These are phyloP conservation scores for Nevesoporus exiguus DNA, from an alignment of 768 basidiomycete species.

Conservation along the genomic window DNA sequence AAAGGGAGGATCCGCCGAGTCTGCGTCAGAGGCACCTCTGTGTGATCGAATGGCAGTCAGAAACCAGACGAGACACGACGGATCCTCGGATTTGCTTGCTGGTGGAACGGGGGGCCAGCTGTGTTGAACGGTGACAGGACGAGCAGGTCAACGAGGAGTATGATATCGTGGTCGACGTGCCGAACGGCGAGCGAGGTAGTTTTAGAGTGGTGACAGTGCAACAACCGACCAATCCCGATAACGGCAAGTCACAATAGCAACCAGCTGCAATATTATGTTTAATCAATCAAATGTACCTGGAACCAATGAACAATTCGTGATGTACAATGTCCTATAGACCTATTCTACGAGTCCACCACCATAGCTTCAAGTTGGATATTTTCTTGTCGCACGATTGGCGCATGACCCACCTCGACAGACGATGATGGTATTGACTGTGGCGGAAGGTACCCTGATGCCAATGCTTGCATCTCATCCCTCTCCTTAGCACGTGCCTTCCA, in stretches of 20 bases:
- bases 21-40: slow-evolving; percentile 40
- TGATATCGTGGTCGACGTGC: slow-evolving; percentile 17
- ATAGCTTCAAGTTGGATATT: slow-evolving; percentile 14
- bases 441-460: slow-evolving; percentile 15
- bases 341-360: slow-evolving; percentile 16
- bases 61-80: slow-evolving; percentile 46
- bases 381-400: neutral
- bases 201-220: slow-evolving; percentile 6
- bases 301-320: neutral
- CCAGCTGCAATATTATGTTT: neutral
- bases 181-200: slow-evolving; percentile 9
- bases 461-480: slow-evolving; percentile 23
- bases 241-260: slow-evolving; percentile 27
- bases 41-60: slow-evolving; percentile 35
- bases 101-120: slow-evolving; percentile 1
- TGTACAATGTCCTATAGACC: neutral
- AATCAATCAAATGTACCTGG: neutral
- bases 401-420: neutral
- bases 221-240: slow-evolving; percentile 11
- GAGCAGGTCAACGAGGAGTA: neutral
- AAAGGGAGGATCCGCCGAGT: slow-evolving; percentile 53
- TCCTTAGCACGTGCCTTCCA: slow-evolving; percentile 31
- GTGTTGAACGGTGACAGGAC: neutral
- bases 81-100: slow-evolving; percentile 36
- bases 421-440: slow-evolving; percentile 7